Evolutionary conservation across 306 rosid genomes (phyloP).

Genomic region (Sechiopsis laciniata): DNA sequence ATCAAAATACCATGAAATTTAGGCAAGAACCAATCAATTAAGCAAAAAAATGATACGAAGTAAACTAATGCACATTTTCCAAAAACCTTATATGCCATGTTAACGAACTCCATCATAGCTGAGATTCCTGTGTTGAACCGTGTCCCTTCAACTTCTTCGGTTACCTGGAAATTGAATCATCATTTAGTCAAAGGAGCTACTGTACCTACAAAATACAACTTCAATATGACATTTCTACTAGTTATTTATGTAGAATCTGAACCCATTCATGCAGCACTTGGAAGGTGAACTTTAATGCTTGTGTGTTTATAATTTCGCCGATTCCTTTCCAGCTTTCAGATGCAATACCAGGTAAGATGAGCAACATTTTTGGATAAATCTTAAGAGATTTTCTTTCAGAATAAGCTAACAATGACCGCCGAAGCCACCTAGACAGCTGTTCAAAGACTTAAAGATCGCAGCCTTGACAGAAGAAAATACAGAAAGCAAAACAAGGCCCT

Average conservation of each 20-base stretch:
- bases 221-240: neutral
- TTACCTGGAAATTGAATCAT: conserved; percentile 51
- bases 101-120: conserved; percentile 95
- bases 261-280: neutral
- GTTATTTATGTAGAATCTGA: neutral
- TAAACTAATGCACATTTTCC: neutral
- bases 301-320: neutral
- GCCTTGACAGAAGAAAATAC: neutral
- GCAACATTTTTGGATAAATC: neutral
- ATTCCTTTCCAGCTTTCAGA: neutral
- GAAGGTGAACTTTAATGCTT: neutral
- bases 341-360: neutral
- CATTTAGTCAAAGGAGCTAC: conserved; percentile 30
- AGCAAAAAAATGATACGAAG: neutral
- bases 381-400: neutral
- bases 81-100: conserved; percentile 69
- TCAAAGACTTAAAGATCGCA: neutral
- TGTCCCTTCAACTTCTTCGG: conserved; percentile 87
- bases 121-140: conserved; percentile 98
- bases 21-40: neutral
- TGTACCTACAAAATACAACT: neutral
- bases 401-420: neutral
- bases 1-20: neutral
- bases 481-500: neutral
- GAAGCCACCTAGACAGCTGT: neutral